Evolutionary conservation across 345 rosid genomes (phyloP).

Genomic region (Fremontodendron californicum): DNA sequence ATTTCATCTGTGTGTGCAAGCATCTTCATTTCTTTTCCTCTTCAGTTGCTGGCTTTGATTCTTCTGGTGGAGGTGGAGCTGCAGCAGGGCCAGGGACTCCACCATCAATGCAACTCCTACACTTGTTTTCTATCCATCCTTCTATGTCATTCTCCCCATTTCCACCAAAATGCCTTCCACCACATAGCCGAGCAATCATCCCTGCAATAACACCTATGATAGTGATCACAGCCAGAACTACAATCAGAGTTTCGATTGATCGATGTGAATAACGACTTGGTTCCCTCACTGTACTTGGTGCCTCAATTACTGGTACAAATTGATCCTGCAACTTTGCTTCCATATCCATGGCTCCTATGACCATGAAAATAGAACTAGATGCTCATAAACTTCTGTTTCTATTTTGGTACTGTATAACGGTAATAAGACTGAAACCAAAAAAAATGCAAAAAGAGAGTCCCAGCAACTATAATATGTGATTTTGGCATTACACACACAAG

Average conservation of each 20-base stretch:
- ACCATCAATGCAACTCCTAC: conserved; percentile 80
- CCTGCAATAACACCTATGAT: conserved; percentile 69
- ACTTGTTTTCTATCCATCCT: conserved; percentile 85
- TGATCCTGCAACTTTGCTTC: conserved; percentile 24
- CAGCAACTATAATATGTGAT: neutral
- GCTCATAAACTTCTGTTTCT: neutral
- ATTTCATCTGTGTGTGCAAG: neutral
- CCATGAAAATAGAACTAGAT: neutral
- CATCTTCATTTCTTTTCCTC: conserved; percentile 43
- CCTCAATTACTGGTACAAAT: conserved; percentile 23
- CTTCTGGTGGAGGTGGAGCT: conserved; percentile 27
- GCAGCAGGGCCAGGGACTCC: conserved; percentile 46
- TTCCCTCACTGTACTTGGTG: conserved; percentile 25
- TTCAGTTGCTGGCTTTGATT: conserved; percentile 33
- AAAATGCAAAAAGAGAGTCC: neutral
- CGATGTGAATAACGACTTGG: conserved; percentile 35
- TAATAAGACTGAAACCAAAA: neutral
- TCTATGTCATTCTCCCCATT: conserved; percentile 75
- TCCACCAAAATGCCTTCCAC: conserved; percentile 61
- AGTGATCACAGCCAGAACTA: conserved; percentile 81
- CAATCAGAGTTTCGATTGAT: conserved; percentile 71
- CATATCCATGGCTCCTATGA: conserved; percentile 24
- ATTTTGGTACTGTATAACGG: neutral
- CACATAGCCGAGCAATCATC: conserved; percentile 63
- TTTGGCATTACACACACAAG: neutral